Conservation (phyloP, 2,329 filamentous ascomycete species). For the Claviceps capensis region DNA sequence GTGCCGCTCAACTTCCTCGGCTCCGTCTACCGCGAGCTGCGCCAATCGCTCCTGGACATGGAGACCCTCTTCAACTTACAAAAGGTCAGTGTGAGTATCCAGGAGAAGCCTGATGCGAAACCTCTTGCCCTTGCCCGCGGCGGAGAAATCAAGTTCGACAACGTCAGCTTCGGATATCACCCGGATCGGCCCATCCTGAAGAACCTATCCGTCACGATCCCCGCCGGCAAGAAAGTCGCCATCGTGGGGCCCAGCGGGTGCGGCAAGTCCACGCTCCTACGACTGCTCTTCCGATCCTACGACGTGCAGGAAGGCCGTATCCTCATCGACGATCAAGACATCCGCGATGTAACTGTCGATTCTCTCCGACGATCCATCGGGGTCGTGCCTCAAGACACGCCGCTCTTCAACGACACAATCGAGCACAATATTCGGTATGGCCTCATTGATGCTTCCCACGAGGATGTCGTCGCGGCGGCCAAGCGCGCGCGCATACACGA, state of each 20-base stretch:
- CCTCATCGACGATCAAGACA: constrained; percentile 83
- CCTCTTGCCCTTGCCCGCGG: constrained; percentile 59
- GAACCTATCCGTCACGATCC: constrained; percentile 76
- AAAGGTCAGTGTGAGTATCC: constrained; percentile 84
- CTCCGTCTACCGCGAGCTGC: constrained; percentile 91
- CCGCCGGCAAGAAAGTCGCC: constrained; percentile 89
- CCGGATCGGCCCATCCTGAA: constrained; percentile 74
- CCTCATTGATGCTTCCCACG: constrained; percentile 58
- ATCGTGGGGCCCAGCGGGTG: constrained; percentile 92
- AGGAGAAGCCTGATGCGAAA: constrained; percentile 61
- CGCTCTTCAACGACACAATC: constrained; percentile 92
- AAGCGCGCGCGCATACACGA: constrained; percentile 75
- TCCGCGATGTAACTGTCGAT: constrained; percentile 69
- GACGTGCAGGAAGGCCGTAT: constrained; percentile 78
- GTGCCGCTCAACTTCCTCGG: constrained; percentile 95
- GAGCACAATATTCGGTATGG: constrained; percentile 94
- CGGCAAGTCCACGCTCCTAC: constrained; percentile 86
- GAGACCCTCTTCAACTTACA: constrained; percentile 95
- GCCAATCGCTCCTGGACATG: constrained; percentile 94
- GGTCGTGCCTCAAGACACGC: constrained; percentile 93
- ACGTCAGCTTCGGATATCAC: constrained; percentile 89
- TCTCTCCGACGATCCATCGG: constrained; percentile 77
- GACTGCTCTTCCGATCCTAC: constrained; percentile 87
- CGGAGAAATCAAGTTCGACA: constrained; percentile 86
- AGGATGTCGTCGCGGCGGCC: constrained; percentile 64